Evolutionary conservation across 176 grass and related monocot species (phyloP).

Genomic region (Oryza rufipogon): DNA sequence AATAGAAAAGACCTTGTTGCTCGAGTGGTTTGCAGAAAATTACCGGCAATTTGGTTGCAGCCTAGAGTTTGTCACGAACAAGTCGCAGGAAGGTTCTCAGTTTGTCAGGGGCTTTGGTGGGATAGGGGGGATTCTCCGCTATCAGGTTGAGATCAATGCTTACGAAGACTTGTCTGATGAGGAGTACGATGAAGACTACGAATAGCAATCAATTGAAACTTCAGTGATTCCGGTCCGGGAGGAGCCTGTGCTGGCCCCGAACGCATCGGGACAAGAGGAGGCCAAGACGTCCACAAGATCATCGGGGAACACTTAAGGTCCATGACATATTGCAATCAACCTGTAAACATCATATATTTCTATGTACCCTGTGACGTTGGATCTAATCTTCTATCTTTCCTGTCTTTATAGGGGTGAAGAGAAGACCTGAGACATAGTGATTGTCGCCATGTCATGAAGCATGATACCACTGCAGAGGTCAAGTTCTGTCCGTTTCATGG

Average conservation of each 20-base stretch:
- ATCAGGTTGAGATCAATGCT: conserved; percentile 28
- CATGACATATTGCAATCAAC: neutral
- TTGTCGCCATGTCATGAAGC: neutral
- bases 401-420: neutral
- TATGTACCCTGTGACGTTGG: neutral
- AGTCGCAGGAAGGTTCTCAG: conserved; percentile 38
- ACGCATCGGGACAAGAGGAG: neutral
- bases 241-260: conserved; percentile 42
- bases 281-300: conserved; percentile 29
- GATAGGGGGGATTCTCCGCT: conserved; percentile 46
- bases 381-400: neutral
- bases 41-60: conserved; percentile 35
- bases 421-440: conserved; percentile 8
- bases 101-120: conserved; percentile 43
- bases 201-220: conserved; percentile 47
- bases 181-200: conserved; percentile 42
- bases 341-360: neutral
- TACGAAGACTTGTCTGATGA: conserved; percentile 37
- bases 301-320: conserved; percentile 35
- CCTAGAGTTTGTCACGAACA: conserved; percentile 44
- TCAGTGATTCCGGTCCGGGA: conserved; percentile 31
- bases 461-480: neutral
- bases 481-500: neutral
- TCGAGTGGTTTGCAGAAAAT: conserved; percentile 44
- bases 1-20: conserved; percentile 26